Evolutionary conservation across 2,329 filamentous ascomycete genomes (phyloP).

Genomic region (Calonectria ilicicola): DNA sequence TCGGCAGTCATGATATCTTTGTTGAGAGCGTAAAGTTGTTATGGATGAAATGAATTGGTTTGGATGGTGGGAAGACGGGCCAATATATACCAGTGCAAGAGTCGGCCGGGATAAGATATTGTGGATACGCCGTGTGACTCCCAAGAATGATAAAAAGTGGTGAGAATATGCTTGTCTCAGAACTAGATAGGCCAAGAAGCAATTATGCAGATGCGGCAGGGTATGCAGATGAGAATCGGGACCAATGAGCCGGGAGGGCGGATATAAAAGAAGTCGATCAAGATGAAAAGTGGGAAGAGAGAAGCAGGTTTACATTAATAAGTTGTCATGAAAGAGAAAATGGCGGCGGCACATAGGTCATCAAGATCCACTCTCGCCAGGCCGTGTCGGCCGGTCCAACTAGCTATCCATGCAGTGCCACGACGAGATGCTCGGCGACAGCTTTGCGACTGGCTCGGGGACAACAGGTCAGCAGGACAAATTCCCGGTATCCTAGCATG

Average conservation of each 20-base stretch:
- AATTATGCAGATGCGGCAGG: background rate
- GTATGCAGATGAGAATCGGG: background rate
- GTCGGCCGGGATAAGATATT: background rate
- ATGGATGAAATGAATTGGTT: background rate
- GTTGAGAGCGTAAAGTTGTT: background rate
- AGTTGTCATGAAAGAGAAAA: conserved; percentile 32
- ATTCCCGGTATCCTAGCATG: conserved; percentile 23
- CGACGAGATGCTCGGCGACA: conserved; percentile 21
- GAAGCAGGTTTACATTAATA: background rate
- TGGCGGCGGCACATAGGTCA: conserved; percentile 17
- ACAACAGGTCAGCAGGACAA: conserved; percentile 35
- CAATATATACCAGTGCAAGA: background rate
- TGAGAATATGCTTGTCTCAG: conserved; percentile 25
- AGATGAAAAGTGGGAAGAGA: conserved; percentile 11
- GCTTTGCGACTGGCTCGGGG: conserved; percentile 21
- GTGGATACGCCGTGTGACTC: background rate
- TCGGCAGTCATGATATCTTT: conserved; percentile 45
- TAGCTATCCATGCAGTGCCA: conserved; percentile 28
- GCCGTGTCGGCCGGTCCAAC: background rate
- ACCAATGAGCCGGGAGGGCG: background rate
- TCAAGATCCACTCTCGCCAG: background rate
- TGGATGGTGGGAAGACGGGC: background rate
- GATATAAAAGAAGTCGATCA: conserved; percentile 15
- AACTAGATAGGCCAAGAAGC: conserved; percentile 12
- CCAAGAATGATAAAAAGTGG: conserved; percentile 19